Conservation (phyloP, 352 stramenopile species). For the Phytophthora pistaciae region DNA sequence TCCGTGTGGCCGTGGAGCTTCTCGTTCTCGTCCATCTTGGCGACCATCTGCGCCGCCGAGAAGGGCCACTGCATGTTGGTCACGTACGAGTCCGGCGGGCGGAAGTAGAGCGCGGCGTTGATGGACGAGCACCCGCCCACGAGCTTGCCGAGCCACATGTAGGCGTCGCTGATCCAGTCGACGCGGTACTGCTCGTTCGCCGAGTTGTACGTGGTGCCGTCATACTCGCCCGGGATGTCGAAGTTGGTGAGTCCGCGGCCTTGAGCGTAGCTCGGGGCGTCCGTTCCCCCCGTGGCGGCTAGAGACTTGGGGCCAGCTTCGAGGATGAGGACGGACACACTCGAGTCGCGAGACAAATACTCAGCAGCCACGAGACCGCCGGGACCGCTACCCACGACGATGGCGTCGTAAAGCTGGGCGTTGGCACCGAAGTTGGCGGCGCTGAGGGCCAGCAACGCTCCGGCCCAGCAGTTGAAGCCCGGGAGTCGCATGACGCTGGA, state of each 20-base stretch:
- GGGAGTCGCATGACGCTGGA: constrained; percentile 21
- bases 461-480: background rate
- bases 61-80: constrained; percentile 59
- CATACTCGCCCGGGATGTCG: constrained; percentile 75
- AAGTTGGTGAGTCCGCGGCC: constrained; percentile 62
- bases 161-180: constrained; percentile 54
- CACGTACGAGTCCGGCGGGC: constrained; percentile 60
- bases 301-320: constrained; percentile 63
- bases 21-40: constrained; percentile 66
- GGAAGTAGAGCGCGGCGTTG: constrained; percentile 89
- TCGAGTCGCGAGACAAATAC: constrained; percentile 59
- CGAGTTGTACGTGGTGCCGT: constrained; percentile 51
- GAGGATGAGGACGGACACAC: constrained; percentile 63
- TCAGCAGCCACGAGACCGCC: constrained; percentile 68
- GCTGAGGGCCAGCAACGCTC: constrained; percentile 17
- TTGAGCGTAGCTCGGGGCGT: constrained; percentile 54
- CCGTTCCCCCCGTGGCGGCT: constrained; percentile 50
- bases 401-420: constrained; percentile 59
- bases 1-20: constrained; percentile 53
- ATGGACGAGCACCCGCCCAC: constrained; percentile 85
- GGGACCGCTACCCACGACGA: constrained; percentile 65
- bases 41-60: constrained; percentile 64
- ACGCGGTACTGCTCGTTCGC: constrained; percentile 57
- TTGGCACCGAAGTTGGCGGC: background rate
- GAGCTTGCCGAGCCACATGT: constrained; percentile 78